phyloP scores from a whole-genome alignment of 768 basidiomycete species.

The Amanita subjunquillea region DNA sequence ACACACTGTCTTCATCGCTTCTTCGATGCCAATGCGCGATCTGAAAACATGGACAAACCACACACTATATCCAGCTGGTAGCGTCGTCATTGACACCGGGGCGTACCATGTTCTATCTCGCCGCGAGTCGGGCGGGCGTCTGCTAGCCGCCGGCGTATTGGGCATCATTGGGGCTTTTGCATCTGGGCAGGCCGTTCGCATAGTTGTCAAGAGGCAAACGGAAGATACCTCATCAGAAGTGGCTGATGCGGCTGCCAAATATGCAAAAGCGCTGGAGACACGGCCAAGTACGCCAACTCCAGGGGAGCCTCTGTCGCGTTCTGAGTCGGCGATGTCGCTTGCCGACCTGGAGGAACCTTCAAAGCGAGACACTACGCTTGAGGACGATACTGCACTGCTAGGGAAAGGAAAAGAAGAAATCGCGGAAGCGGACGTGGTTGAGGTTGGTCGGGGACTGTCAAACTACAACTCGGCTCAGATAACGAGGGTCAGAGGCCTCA shows the following conservation, averaged over 20 bases:
- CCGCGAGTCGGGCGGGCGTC: constrained; percentile 79
- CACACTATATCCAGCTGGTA: constrained; percentile 83
- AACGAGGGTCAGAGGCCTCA: constrained; percentile 74
- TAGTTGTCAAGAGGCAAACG: constrained; percentile 43
- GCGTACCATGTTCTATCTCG: constrained; percentile 81
- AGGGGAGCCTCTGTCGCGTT: background rate
- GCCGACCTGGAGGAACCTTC: background rate
- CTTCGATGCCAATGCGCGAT: constrained; percentile 63
- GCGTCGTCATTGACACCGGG: constrained; percentile 80
- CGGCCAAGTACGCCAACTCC: constrained; percentile 48
- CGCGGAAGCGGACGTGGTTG: constrained; percentile 57
- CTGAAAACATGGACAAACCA: constrained; percentile 97
- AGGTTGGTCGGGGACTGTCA: constrained; percentile 89
- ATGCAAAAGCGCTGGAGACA: constrained; percentile 32
- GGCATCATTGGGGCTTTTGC: constrained; percentile 86
- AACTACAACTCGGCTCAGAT: constrained; percentile 97
- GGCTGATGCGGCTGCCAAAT: constrained; percentile 15
- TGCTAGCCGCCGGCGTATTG: constrained; percentile 88
- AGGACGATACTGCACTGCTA: constrained; percentile 18
- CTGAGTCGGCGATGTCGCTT: background rate
- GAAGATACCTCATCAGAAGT: constrained; percentile 16
- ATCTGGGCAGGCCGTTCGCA: constrained; percentile 86
- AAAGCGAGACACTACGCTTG: constrained; percentile 3
- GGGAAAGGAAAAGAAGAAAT: constrained; percentile 21
- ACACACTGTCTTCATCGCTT: constrained; percentile 83